Evolutionary conservation across 352 stramenopile genomes (phyloP).

Genomic region (Pythium vanterpoolii): DNA sequence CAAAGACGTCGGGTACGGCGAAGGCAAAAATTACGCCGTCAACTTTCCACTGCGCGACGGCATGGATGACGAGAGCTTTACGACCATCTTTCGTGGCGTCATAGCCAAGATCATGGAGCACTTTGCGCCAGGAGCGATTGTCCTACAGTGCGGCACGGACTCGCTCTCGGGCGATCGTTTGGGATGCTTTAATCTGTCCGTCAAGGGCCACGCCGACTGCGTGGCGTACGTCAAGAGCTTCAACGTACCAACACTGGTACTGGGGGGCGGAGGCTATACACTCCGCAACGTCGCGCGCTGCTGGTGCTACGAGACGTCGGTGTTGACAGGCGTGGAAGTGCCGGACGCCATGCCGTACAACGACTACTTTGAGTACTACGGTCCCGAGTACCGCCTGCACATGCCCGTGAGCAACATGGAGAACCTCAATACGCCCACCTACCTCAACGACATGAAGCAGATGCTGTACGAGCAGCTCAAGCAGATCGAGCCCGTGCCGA

Average conservation of each 20-base stretch:
- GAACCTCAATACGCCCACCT: conserved; percentile 95
- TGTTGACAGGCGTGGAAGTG: conserved; percentile 91
- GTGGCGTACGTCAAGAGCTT: conserved; percentile 97
- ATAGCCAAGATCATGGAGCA: conserved; percentile 97
- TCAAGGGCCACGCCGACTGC: conserved; percentile 97
- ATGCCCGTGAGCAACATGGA: conserved; percentile 96
- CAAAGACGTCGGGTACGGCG: conserved; percentile 76
- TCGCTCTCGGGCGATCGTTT: conserved; percentile 97
- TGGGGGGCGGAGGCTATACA: conserved; percentile 98
- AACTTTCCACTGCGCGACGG: conserved; percentile 98
- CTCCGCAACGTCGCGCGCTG: conserved; percentile 94
- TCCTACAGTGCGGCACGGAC: conserved; percentile 98
- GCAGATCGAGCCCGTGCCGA: conserved; percentile 95
- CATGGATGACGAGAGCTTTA: conserved; percentile 98
- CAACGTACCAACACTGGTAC: conserved; percentile 94
- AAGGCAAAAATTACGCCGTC: conserved; percentile 98
- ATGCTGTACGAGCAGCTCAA: conserved; percentile 94
- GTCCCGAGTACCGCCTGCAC: conserved; percentile 97
- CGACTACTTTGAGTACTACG: conserved; percentile 99
- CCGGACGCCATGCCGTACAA: conserved; percentile 98
- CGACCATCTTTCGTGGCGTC: conserved; percentile 85
- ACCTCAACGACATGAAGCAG: conserved; percentile 86
- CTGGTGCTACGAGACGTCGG: conserved; percentile 95
- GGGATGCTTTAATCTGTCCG: conserved; percentile 98
- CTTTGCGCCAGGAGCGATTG: conserved; percentile 94